A percentile compares a stretch with the other conserved stretches of the same genome.
Evolutionary conservation across 1,139 yeast genomes (phyloP).

Genomic region (Protomyces arabidopsidicola): DNA sequence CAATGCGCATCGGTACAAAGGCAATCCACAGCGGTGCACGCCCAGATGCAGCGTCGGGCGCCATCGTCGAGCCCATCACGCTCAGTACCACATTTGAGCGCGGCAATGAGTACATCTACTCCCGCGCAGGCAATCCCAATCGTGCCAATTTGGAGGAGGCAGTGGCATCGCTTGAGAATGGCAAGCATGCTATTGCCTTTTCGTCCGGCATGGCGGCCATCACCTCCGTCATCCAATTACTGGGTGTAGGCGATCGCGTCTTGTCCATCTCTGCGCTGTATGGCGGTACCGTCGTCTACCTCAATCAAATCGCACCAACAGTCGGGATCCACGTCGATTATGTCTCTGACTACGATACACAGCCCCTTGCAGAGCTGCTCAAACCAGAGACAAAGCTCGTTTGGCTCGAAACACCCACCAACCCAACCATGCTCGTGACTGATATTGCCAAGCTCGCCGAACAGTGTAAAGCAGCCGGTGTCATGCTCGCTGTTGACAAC

Average conservation of each 20-base stretch:
- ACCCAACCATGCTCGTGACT: slow-evolving; percentile 75
- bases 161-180: slow-evolving; percentile 74
- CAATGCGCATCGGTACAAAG: slow-evolving; percentile 15
- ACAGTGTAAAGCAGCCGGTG: slow-evolving; percentile 40
- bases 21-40: slow-evolving; percentile 84
- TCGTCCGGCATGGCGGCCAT: slow-evolving; percentile 85
- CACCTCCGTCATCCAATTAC: slow-evolving; percentile 68
- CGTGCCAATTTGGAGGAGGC: slow-evolving; percentile 76
- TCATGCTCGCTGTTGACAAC: slow-evolving; percentile 77
- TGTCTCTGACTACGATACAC: slow-evolving; percentile 49
- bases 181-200: slow-evolving; percentile 71
- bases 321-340: slow-evolving; percentile 64
- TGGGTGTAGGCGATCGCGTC: slow-evolving; percentile 54
- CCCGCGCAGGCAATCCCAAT: slow-evolving; percentile 84
- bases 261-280: slow-evolving; percentile 78
- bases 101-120: slow-evolving; percentile 70
- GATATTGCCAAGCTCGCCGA: slow-evolving; percentile 52
- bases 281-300: slow-evolving; percentile 90
- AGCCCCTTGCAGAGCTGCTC: slow-evolving; percentile 42
- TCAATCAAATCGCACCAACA: slow-evolving; percentile 76
- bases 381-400: slow-evolving; percentile 48
- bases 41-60: slow-evolving; percentile 71
- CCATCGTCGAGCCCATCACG: slow-evolving; percentile 81
- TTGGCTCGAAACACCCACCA: slow-evolving; percentile 87
- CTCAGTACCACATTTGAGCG: slow-evolving; percentile 85